These are phyloP conservation scores for Xanthoparmelia taractica DNA, from an alignment of 495 filamentous ascomycete species.

Conservation along the genomic window DNA sequence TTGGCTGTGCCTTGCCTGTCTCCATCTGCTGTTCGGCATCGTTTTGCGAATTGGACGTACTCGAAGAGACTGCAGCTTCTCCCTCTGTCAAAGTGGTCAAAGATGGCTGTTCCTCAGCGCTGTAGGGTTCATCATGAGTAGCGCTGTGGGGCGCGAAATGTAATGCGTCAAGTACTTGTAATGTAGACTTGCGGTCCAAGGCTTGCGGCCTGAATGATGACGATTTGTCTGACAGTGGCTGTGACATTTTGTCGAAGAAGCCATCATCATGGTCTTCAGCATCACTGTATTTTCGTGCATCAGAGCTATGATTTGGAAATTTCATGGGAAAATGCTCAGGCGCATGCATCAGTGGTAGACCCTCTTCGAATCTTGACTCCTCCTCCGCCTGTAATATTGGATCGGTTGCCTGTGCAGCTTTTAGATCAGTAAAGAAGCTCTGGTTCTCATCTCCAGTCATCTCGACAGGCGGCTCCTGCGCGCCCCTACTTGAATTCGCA, in stretches of 20 bases:
- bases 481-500: slow-evolving; percentile 24
- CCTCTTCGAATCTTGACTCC: slow-evolving; percentile 53
- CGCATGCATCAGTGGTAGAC: slow-evolving; percentile 44
- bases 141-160: slow-evolving; percentile 12
- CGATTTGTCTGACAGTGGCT: slow-evolving; percentile 38
- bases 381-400: slow-evolving; percentile 24
- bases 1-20: slow-evolving; percentile 25
- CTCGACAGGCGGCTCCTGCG: slow-evolving; percentile 33
- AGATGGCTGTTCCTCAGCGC: slow-evolving; percentile 3
- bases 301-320: slow-evolving; percentile 18
- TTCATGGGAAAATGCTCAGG: neutral
- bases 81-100: slow-evolving; percentile 7
- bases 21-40: slow-evolving; percentile 18
- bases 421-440: slow-evolving; percentile 19
- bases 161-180: slow-evolving; percentile 43
- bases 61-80: slow-evolving; percentile 5
- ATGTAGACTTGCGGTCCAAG: slow-evolving; percentile 52
- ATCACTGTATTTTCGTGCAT: slow-evolving; percentile 14
- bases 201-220: slow-evolving; percentile 16
- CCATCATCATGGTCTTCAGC: slow-evolving; percentile 18
- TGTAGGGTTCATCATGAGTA: neutral
- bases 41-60: slow-evolving; percentile 5
- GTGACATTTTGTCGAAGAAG: slow-evolving; percentile 36
- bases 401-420: slow-evolving; percentile 11
- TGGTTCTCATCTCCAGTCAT: slow-evolving; percentile 25